Evolutionary conservation across 164 flowering plant genomes (phyloP).

Genomic region (Nymphaea thermarum): DNA sequence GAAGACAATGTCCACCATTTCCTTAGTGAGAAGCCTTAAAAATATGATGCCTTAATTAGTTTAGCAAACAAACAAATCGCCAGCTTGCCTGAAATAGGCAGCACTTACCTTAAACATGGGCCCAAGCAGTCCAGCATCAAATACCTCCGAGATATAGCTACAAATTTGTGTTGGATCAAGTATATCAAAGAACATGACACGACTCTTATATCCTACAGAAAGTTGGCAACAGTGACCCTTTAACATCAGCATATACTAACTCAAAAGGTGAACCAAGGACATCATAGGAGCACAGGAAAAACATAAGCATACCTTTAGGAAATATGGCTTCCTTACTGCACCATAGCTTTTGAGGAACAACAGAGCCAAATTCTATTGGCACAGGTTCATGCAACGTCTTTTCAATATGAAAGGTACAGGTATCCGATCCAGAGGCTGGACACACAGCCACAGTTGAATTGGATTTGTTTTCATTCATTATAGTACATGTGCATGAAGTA

Average conservation of each 20-base stretch:
- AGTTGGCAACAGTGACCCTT: not conserved
- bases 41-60: too few species aligned
- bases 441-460: not conserved
- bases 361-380: conserved; percentile 38
- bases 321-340: conserved; percentile 44
- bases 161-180: conserved; percentile 35
- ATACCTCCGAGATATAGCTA: conserved; percentile 57
- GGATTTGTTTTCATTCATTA: not conserved
- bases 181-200: conserved; percentile 44
- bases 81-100: not conserved
- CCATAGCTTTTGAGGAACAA: conserved; percentile 47
- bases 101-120: conserved; percentile 67
- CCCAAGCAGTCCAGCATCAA: conserved; percentile 71
- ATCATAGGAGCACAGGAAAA: not conserved
- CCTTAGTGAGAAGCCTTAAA: too few species aligned
- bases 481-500: not conserved
- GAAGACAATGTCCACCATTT: too few species aligned
- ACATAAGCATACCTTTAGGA: conserved; percentile 45
- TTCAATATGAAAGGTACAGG: not conserved
- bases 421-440: not conserved
- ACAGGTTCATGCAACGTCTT: conserved; percentile 10
- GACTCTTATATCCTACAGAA: conserved; percentile 57
- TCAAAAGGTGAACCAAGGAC: not conserved
- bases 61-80: too few species aligned
- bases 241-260: not conserved